phyloP scores from a whole-genome alignment of 164 flowering plant genomes.

The Magnolia changhungtana region DNA sequence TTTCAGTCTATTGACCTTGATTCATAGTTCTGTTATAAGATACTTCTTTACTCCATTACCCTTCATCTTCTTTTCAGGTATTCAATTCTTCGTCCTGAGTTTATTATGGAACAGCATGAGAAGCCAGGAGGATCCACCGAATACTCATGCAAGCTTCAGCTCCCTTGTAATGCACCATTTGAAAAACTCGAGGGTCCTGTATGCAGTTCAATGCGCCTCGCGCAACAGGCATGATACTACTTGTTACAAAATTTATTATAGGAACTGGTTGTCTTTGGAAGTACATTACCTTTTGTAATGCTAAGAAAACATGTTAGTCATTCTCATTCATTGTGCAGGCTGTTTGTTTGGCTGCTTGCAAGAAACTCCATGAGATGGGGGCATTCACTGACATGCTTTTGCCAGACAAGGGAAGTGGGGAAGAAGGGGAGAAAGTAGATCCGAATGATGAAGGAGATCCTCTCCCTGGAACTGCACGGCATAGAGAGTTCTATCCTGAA shows the following conservation, averaged over 20 bases:
- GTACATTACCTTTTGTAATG: neutral
- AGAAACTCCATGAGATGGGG: constrained; percentile 99
- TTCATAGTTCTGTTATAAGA: neutral
- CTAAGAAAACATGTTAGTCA: neutral
- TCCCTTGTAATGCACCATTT: constrained; percentile 99
- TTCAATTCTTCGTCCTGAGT: constrained; percentile 97
- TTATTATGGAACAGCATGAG: constrained; percentile 90
- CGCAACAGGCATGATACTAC: constrained; percentile 69
- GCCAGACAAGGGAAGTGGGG: constrained; percentile 96
- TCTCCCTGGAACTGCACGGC: constrained; percentile 95
- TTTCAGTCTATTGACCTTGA: neutral
- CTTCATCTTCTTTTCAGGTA: constrained; percentile 44
- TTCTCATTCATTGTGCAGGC: constrained; percentile 45
- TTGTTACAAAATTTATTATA: constrained; percentile 6
- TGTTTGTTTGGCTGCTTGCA: constrained; percentile 97
- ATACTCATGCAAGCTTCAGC: constrained; percentile 97
- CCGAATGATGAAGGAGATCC: constrained; percentile 84
- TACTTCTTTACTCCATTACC: neutral
- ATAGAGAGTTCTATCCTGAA: constrained; percentile 99
- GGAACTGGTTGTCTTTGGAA: neutral
- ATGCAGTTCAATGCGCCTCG: constrained; percentile 92
- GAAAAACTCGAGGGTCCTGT: constrained; percentile 93
- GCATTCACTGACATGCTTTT: constrained; percentile 99
- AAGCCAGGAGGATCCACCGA: constrained; percentile 74
- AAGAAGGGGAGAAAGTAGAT: constrained; percentile 66